Evolutionary conservation across 202 grass and related monocot genomes (phyloP).

Genomic region (Brachypodium distachyon): DNA sequence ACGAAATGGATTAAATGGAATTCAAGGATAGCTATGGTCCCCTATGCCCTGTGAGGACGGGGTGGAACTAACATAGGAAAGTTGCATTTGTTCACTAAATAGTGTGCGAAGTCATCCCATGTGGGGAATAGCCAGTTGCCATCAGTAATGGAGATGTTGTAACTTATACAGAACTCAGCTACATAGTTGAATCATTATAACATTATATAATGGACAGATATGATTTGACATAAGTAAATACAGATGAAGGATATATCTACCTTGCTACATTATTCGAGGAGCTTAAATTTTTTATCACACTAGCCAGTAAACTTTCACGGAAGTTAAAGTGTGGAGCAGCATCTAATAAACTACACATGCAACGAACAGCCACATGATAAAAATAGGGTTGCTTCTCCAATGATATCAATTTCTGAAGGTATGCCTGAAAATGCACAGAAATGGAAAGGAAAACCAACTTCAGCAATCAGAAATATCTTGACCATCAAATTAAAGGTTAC

Average conservation of each 20-base stretch:
- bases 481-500: not conserved
- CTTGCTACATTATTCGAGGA: conserved; percentile 88
- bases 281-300: conserved; percentile 73
- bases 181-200: not conserved
- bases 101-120: not conserved
- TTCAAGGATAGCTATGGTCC: not conserved
- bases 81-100: not conserved
- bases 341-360: conserved; percentile 76
- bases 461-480: conserved; percentile 5
- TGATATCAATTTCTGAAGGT: conserved; percentile 60
- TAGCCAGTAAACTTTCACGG: conserved; percentile 65
- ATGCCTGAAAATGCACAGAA: conserved; percentile 56
- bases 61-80: not conserved
- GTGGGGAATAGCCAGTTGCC: not conserved
- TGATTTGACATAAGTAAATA: not conserved
- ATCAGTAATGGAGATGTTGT: not conserved
- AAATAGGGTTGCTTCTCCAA: conserved; percentile 65
- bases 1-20: not conserved
- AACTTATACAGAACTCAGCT: not conserved
- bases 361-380: conserved; percentile 57
- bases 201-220: not conserved
- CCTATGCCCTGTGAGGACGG: not conserved
- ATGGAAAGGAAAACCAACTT: not conserved
- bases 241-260: conserved; percentile 8
- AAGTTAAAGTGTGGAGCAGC: conserved; percentile 91